Evolutionary conservation across 2,329 filamentous ascomycete genomes (phyloP), one percentile per base, ranked within the genome.

Genomic region (Immersiporthe knoxdaviesiana): DNA sequence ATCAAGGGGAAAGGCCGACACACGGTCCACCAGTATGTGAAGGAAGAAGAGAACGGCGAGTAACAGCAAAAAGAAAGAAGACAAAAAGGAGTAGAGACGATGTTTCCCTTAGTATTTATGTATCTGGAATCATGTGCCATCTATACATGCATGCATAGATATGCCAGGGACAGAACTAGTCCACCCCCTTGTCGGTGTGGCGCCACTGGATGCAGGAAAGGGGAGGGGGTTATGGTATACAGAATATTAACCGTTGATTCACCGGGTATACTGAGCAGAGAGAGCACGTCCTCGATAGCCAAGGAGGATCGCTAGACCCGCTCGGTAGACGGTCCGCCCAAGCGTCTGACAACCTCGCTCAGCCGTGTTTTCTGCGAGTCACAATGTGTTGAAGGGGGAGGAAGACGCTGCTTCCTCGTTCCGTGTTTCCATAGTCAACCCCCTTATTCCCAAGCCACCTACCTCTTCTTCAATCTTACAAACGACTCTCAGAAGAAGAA

Each of bases 241-340:
- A 44, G 59, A 41, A 37, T 65, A 70, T 64, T 66, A n/a, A 35
- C 32, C 47, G 35, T 7, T 27, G 50, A 37, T 39, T 39, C 6
- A 50, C n/a, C 14, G 47, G 32, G 35, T 30, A 32, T 41, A 30
- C n/a, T n/a, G n/a, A n/a, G n/a, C n/a, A n/a, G n/a, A n/a, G n/a
- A n/a, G 27, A 44, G 21, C 30, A 32, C n/a, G 39, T 37, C n/a
- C 56, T 4, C 37, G 47, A 44, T 21, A 37, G 5, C 4, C 44
- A 52, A 35, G 16, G 59, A 44, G 50, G n/a, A n/a, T 16, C 68
- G 37, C n/a, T 52, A 30, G 47, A 14, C 63, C 35, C 37, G 21
- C 35, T 41, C 66, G 66, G 69, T 69, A 64, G 32, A 7, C 69
- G 69, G 69, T 63, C 69, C 69, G 69, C 24, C 35, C 18, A 70